phyloP scores from a whole-genome alignment of 2,329 filamentous ascomycete genomes.

The Xylaria sp. region DNA sequence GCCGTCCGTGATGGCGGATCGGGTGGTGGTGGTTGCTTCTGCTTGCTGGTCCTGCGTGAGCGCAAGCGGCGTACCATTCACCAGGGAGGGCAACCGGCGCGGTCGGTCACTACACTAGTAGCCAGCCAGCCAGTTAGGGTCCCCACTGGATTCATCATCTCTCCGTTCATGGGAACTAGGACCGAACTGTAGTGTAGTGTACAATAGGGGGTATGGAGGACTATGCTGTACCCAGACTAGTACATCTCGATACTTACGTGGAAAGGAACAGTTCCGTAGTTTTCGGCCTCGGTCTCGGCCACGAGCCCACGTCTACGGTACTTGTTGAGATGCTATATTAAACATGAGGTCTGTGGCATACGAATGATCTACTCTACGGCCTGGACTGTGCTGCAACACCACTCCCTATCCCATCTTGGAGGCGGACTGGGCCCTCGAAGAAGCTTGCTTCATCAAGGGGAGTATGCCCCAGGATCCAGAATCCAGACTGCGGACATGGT shows the following conservation, averaged over 20 bases:
- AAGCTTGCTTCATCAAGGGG: slow-evolving; percentile 29
- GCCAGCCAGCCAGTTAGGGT: slow-evolving; percentile 28
- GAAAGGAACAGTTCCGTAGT: slow-evolving; percentile 16
- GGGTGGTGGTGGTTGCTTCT: slow-evolving; percentile 38
- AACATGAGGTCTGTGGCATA: slow-evolving; percentile 27
- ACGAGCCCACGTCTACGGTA: slow-evolving; percentile 24
- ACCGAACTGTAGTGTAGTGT: slow-evolving; percentile 14
- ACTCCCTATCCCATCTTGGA: slow-evolving; percentile 19
- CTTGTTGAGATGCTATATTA: slow-evolving; percentile 23
- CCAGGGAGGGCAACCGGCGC: slow-evolving; percentile 26
- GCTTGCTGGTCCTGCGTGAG: slow-evolving; percentile 32
- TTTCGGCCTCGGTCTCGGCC: slow-evolving; percentile 19
- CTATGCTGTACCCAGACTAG: slow-evolving; percentile 10
- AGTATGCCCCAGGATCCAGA: neutral
- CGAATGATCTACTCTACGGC: slow-evolving; percentile 27
- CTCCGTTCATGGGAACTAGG: slow-evolving; percentile 16
- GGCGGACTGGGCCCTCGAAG: slow-evolving; percentile 11
- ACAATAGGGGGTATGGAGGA: slow-evolving; percentile 14
- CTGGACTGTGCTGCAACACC: slow-evolving; percentile 22
- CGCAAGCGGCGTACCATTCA: slow-evolving; percentile 24
- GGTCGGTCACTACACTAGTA: slow-evolving; percentile 34
- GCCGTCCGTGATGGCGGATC: slow-evolving; percentile 44
- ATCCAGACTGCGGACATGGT: slow-evolving; percentile 21
- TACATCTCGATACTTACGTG: slow-evolving; percentile 5
- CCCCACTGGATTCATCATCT: slow-evolving; percentile 31